Conservation (phyloP, 2,329 filamentous ascomycete genomes). For the Penicillium sp. region DNA sequence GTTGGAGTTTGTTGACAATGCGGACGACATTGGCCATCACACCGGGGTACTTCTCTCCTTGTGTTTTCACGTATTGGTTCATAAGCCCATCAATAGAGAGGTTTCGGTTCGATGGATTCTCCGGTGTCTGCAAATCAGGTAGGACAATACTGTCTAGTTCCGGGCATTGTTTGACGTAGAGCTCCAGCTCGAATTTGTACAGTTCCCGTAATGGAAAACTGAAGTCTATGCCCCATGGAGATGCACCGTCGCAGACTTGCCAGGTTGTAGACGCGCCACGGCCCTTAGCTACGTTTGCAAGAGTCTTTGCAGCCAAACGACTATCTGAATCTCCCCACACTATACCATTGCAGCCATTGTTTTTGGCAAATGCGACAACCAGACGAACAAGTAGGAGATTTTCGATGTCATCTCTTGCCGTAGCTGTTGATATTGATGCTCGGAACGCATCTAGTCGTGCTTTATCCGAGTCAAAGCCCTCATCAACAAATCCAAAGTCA, state of each 20-base stretch:
- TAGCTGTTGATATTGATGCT: constrained; percentile 63
- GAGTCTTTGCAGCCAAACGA: constrained; percentile 75
- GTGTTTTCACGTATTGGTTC: constrained; percentile 78
- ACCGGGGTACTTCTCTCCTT: constrained; percentile 80
- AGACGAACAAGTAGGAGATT: constrained; percentile 68
- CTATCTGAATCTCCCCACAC: constrained; percentile 86
- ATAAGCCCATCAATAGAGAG: constrained; percentile 90
- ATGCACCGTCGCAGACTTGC: constrained; percentile 71
- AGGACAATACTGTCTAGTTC: constrained; percentile 50
- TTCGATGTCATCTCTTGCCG: constrained; percentile 70
- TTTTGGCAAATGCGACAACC: constrained; percentile 62
- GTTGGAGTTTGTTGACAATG: constrained; percentile 76
- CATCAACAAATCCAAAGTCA: constrained; percentile 28
- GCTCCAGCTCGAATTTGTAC: constrained; percentile 71
- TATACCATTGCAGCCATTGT: constrained; percentile 62
- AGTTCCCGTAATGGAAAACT: constrained; percentile 83
- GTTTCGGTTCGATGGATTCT: constrained; percentile 45
- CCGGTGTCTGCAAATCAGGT: constrained; percentile 34
- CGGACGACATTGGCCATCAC: constrained; percentile 94
- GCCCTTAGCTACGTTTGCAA: constrained; percentile 87
- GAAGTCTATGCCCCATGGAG: constrained; percentile 56
- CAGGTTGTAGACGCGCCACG: constrained; percentile 79
- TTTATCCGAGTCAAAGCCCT: constrained; percentile 29
- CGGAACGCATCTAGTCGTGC: constrained; percentile 55
- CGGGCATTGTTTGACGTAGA: constrained; percentile 57